A percentile compares a stretch with the other conserved stretches of the same genome.
phyloP scores from a whole-genome alignment of 352 stramenopile genomes.

The Blastocystis sp. region DNA sequence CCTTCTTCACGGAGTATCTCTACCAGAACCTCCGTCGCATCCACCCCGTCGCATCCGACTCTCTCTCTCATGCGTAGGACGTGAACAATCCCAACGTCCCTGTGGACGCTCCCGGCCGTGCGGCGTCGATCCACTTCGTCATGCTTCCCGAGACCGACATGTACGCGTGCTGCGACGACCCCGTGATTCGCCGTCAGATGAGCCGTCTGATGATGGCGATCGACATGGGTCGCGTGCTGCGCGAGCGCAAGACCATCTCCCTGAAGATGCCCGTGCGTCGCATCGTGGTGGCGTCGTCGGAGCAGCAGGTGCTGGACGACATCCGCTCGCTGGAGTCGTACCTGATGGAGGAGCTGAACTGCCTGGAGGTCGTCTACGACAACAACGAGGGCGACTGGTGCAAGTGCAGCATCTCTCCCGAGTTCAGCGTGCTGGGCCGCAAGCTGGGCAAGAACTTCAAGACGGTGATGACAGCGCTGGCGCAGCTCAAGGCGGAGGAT shows the following conservation, averaged over 20 bases:
- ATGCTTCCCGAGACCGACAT: constrained; percentile 82
- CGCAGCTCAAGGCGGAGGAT: constrained; percentile 61
- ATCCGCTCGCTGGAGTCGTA: constrained; percentile 77
- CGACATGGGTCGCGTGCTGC: constrained; percentile 84
- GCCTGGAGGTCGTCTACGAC: constrained; percentile 73
- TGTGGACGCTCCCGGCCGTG: constrained; percentile 76
- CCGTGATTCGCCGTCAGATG: constrained; percentile 53
- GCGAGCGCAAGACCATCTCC: constrained; percentile 87
- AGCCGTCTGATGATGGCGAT: constrained; percentile 79
- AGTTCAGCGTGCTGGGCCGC: constrained; percentile 82
- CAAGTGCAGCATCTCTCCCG: constrained; percentile 81
- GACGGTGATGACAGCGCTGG: constrained; percentile 70
- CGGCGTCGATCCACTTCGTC: constrained; percentile 84
- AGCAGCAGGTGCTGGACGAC: constrained; percentile 70
- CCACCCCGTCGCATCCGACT: constrained; percentile 68
- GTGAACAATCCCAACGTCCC: constrained; percentile 60
- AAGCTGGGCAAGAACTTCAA: constrained; percentile 87
- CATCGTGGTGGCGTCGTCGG: constrained; percentile 81
- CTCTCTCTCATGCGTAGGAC: constrained; percentile 59
- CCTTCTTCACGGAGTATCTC: constrained; percentile 98
- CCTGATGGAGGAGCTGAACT: constrained; percentile 91
- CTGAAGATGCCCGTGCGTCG: constrained; percentile 90
- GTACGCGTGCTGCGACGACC: constrained; percentile 58
- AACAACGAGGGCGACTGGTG: constrained; percentile 79
- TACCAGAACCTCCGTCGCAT: constrained; percentile 94